Base-by-base conservation (phyloP, 441 rosid genomes). In the Jatropha podagrica region DNA sequence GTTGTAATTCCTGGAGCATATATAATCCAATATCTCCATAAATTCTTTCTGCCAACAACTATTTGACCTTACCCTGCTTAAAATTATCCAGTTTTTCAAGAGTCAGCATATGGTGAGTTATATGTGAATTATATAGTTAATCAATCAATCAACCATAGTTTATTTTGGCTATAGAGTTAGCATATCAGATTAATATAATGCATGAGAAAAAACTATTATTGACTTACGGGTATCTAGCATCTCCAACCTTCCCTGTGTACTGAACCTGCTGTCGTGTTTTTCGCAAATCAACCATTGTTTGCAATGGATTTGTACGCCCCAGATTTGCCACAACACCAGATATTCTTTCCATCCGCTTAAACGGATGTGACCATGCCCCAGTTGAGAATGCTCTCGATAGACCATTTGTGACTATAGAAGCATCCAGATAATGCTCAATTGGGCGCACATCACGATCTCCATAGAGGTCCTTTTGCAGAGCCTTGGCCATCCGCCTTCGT, bases 341-440 rank as follows among this genome's bases (percentile, higher is more conserved):
- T 69, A 90, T 86, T 76, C 97, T 87, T 82, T 96, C 99, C 84
- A 85, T 92, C 75, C 72, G 84, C 85, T 89, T 89, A 73, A 75
- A 94, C 56, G 97, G 95, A 83, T 96, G 98, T 23, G 88, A 89
- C 99, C 99, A 94, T 41, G 97, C 96, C 76, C 97, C 98, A 79
- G 99, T 92, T 52, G 99, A 94, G 83, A 96, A 94, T 62, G 97
- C 98, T 86, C 98, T 88, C 2, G 87, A 82, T 26, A 96, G 85
- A 62, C 98, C 98, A 83, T 96, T 94, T 64, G 97, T 90, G 61
- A 94, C 82, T 52, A 96, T 91, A 58, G 97, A 90, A 26, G 95
- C 95, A 89, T 96, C 98, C 61, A 96, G 82, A 82, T 94, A 92
- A 75, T 90, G 90, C 71, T 92, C 98, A 49, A 94, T 85, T 10